Evolutionary conservation across 2,329 filamentous ascomycete species (phyloP).

Genomic region (Hypoxylon sp.): DNA sequence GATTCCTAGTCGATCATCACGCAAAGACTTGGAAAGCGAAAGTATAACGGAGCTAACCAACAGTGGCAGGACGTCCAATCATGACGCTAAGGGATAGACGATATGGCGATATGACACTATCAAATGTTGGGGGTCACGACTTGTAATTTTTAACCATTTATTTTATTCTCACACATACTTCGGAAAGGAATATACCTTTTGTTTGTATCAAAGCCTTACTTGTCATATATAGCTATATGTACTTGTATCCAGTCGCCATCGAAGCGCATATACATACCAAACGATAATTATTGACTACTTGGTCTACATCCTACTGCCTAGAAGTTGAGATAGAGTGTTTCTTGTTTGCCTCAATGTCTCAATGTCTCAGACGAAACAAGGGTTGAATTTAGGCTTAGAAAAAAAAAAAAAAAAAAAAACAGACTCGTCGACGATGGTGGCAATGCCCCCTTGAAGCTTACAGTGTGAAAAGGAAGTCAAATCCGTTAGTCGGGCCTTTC

Average conservation of each 20-base stretch:
- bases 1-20: conserved; percentile 50
- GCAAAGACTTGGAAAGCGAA: conserved; percentile 63
- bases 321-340: conserved; percentile 8
- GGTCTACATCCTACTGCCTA: neutral
- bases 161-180: conserved; percentile 12
- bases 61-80: conserved; percentile 55
- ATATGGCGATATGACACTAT: conserved; percentile 5
- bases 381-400: conserved; percentile 4
- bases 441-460: conserved; percentile 7
- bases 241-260: conserved; percentile 12
- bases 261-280: conserved; percentile 11
- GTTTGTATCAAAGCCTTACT: conserved; percentile 15
- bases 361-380: neutral
- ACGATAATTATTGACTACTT: conserved; percentile 9
- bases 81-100: conserved; percentile 40
- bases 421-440: neutral
- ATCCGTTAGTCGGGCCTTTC: conserved; percentile 26
- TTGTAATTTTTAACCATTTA: conserved; percentile 4
- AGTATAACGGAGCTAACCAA: conserved; percentile 67
- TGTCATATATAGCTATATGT: conserved; percentile 6
- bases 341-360: neutral
- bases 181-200: conserved; percentile 15
- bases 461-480: neutral
- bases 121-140: neutral
- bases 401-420: too few species aligned